These are phyloP conservation scores for Chionographis japonica DNA, from an alignment of 106 monocot species.

Conservation along the genomic window DNA sequence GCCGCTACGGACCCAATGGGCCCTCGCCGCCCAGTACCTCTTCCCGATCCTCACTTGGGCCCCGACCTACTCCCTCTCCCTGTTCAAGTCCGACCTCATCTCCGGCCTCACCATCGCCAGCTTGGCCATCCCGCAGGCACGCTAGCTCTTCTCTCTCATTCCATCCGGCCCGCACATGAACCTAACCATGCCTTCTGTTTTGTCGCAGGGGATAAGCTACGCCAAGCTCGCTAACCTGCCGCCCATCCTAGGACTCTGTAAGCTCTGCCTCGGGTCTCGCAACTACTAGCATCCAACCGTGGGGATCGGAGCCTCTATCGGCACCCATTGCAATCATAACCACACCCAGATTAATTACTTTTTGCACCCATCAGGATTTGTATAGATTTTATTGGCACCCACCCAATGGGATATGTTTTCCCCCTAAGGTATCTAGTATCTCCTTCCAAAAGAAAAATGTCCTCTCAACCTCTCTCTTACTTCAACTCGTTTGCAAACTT, in stretches of 20 bases:
- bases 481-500: too few relatives aligned
- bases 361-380: too few relatives aligned
- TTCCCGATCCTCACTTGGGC: conserved; percentile 76
- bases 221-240: conserved; percentile 85
- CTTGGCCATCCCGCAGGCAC: conserved; percentile 85
- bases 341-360: too few relatives aligned
- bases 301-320: too few relatives aligned
- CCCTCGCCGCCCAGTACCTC: conserved; percentile 50
- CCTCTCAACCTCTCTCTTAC: too few relatives aligned
- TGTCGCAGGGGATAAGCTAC: conserved; percentile 83
- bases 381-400: too few relatives aligned
- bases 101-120: conserved; percentile 92
- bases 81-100: conserved; percentile 85
- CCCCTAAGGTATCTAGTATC: too few relatives aligned
- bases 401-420: too few relatives aligned
- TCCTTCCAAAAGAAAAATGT: too few relatives aligned
- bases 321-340: too few relatives aligned
- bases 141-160: neutral
- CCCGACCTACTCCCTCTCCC: conserved; percentile 49
- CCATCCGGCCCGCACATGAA: too few relatives aligned
- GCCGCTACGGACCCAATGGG: conserved; percentile 27
- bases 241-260: conserved; percentile 84
- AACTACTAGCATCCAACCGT: too few relatives aligned
- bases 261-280: conserved; percentile 5
- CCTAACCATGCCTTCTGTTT: neutral